These are phyloP conservation scores for Neonectria sp. DNA, from an alignment of 2,329 filamentous ascomycete species.

Conservation along the genomic window DNA sequence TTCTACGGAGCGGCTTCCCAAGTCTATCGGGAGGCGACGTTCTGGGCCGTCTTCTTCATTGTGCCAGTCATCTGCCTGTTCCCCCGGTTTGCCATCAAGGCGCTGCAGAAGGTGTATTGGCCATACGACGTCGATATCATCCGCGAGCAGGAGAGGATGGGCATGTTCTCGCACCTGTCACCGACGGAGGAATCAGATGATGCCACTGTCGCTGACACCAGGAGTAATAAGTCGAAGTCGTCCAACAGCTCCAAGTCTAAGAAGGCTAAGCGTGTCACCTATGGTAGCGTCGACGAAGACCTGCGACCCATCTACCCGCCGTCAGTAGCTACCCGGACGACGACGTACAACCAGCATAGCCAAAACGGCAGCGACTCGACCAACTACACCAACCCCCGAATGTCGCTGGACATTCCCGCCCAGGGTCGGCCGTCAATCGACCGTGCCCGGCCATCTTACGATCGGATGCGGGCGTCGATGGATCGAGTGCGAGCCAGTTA, in stretches of 20 bases:
- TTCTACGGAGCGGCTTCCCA: constrained; percentile 86
- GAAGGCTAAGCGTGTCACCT: constrained; percentile 70
- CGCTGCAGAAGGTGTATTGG: constrained; percentile 93
- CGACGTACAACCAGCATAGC: constrained; percentile 81
- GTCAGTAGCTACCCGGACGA: constrained; percentile 84
- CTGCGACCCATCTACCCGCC: constrained; percentile 94
- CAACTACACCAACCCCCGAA: constrained; percentile 82
- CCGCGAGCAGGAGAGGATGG: constrained; percentile 89
- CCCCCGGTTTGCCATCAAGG: constrained; percentile 89
- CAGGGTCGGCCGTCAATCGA: constrained; percentile 72
- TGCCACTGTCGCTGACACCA: constrained; percentile 56
- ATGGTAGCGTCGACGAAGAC: constrained; percentile 85
- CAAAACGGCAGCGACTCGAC: constrained; percentile 96
- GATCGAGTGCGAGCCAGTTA: constrained; percentile 88
- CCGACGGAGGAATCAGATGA: constrained; percentile 52
- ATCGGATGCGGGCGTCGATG: constrained; percentile 88
- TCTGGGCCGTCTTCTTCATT: constrained; percentile 88
- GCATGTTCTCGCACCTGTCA: constrained; percentile 82
- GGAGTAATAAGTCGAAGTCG: constrained; percentile 63
- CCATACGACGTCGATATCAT: constrained; percentile 96
- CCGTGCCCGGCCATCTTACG: constrained; percentile 85
- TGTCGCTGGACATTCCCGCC: constrained; percentile 68
- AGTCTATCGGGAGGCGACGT: constrained; percentile 85
- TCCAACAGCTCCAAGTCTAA: constrained; percentile 67
- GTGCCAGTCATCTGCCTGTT: constrained; percentile 87